A percentile compares a stretch with the other conserved stretches of the same genome.
Evolutionary conservation across 2,329 filamentous ascomycete genomes (phyloP).

Genomic region (Trichoderma arundinaceum): DNA sequence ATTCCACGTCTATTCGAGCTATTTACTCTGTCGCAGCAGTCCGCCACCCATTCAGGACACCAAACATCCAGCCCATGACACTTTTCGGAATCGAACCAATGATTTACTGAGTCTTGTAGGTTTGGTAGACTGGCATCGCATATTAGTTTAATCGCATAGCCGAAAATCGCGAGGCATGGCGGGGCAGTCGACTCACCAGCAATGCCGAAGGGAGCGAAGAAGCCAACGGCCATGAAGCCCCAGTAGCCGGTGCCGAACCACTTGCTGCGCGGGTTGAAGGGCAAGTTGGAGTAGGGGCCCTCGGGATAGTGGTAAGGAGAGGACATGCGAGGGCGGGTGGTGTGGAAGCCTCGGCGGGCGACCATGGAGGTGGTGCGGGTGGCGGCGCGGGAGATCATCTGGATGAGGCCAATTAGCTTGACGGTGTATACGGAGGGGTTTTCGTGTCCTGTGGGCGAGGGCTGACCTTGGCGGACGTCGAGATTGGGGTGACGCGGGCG

Average conservation of each 20-base stretch:
- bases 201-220: slow-evolving; percentile 67
- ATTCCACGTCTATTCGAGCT: slow-evolving; percentile 44
- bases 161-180: slow-evolving; percentile 2
- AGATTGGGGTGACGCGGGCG: slow-evolving; percentile 37
- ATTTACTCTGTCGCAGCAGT: slow-evolving; percentile 39
- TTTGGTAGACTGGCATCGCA: slow-evolving; percentile 53
- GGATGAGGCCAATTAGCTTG: slow-evolving; percentile 50
- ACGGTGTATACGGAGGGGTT: slow-evolving; percentile 20
- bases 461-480: slow-evolving; percentile 38
- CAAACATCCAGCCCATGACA: slow-evolving; percentile 32
- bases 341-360: slow-evolving; percentile 92
- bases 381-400: slow-evolving; percentile 85
- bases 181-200: slow-evolving; percentile 53
- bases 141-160: slow-evolving; percentile 18
- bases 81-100: slow-evolving; percentile 16
- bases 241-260: slow-evolving; percentile 86
- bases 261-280: slow-evolving; percentile 93
- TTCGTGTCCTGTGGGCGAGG: background rate
- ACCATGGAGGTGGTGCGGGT: slow-evolving; percentile 68
- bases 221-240: slow-evolving; percentile 66
- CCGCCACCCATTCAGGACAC: slow-evolving; percentile 28
- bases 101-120: slow-evolving; percentile 49
- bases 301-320: slow-evolving; percentile 99
- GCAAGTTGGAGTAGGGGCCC: slow-evolving; percentile 91
- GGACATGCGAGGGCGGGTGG: slow-evolving; percentile 81